Conservation (phyloP, 371 early-diverging fungal species). For the Chytridiales sp. region DNA sequence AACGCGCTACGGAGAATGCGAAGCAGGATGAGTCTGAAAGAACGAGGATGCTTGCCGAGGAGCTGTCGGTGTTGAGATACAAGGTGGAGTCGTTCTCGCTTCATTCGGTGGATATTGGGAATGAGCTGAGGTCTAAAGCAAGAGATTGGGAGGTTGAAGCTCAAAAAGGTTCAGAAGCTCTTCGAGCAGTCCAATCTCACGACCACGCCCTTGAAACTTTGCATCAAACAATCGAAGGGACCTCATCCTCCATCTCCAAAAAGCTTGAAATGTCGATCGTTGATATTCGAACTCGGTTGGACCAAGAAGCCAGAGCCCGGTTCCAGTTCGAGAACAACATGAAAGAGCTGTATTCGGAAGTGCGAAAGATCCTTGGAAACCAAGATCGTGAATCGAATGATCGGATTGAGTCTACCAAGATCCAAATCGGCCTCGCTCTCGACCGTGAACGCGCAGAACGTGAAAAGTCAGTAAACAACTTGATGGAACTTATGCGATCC, state of each 20-base stretch:
- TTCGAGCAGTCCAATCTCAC: constrained; percentile 38
- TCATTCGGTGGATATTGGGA: constrained; percentile 30
- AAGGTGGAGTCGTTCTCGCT: constrained; percentile 33
- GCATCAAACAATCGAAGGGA: constrained; percentile 25
- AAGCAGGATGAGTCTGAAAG: constrained; percentile 31
- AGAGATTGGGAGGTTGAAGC: constrained; percentile 35
- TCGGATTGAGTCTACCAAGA: constrained; percentile 28
- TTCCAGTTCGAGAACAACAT: constrained; percentile 34
- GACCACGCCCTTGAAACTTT: constrained; percentile 33
- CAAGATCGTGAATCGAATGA: constrained; percentile 34
- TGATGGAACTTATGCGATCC: constrained; percentile 23
- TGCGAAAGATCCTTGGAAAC: constrained; percentile 22
- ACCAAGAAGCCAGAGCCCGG: constrained; percentile 35
- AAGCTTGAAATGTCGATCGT: constrained; percentile 27
- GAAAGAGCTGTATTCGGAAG: constrained; percentile 32
- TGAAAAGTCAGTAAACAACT: constrained; percentile 9
- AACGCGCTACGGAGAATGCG: constrained; percentile 19
- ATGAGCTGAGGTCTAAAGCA: constrained; percentile 29
- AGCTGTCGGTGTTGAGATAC: constrained; percentile 33
- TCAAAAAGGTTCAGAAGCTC: constrained; percentile 34
- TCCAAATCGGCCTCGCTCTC: constrained; percentile 11
- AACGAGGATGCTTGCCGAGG: constrained; percentile 27
- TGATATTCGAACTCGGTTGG: constrained; percentile 35
- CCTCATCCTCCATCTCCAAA: constrained; percentile 21
- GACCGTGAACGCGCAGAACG: constrained; percentile 37